These are phyloP conservation scores for Haematococcus lacustris DNA, from an alignment of 139 green algal species.

Conservation along the genomic window DNA sequence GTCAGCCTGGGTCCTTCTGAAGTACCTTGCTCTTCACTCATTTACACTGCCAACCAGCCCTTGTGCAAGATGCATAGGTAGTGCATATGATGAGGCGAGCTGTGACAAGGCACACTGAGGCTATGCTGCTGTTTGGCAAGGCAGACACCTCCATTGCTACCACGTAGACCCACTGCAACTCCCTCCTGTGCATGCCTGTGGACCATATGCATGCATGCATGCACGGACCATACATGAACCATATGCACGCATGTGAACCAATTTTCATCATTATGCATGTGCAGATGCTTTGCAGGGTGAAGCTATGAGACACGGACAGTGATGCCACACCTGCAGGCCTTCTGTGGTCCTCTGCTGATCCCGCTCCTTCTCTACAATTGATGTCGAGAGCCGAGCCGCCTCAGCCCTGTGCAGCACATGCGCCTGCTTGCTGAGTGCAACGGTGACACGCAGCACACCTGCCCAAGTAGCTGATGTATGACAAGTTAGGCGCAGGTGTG, in stretches of 20 bases:
- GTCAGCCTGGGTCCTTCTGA: background rate
- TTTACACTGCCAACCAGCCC: background rate
- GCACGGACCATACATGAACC: background rate
- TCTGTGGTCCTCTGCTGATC: conserved; percentile 22
- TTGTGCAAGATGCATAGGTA: background rate
- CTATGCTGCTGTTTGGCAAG: background rate
- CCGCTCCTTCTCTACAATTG: conserved; percentile 34
- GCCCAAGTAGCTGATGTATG: background rate
- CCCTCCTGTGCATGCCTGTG: no score
- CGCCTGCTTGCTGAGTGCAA: background rate
- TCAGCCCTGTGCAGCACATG: conserved; percentile 2
- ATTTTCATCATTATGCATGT: background rate
- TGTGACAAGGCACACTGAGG: background rate
- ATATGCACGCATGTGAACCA: background rate
- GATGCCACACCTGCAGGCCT: conserved; percentile 13
- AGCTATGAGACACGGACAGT: background rate
- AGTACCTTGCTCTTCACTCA: background rate
- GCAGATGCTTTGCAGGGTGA: background rate
- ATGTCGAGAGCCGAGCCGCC: conserved; percentile 10
- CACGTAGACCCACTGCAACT: no score
- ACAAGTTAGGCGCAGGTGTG: background rate
- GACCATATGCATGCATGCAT: background rate
- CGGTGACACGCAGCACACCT: background rate
- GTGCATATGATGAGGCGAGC: background rate
- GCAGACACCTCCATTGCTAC: no score